Base-by-base conservation (phyloP, 169 alveolate species). In the Plasmodium inui region DNA sequence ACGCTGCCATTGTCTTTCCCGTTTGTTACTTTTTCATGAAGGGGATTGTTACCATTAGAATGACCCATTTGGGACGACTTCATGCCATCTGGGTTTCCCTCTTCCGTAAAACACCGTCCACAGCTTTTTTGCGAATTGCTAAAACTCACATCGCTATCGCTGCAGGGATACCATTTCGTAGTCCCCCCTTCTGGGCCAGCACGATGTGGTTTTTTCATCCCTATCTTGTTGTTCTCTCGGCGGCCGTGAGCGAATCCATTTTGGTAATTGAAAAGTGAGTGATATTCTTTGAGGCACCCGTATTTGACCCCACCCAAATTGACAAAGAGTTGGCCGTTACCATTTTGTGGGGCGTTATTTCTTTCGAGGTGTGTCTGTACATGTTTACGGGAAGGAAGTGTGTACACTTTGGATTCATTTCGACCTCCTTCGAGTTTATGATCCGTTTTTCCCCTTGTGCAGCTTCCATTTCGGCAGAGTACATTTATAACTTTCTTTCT, bases 301-400 rank as follows among this genome's bases (percentile, higher is more conserved):
- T 67, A 67, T 67, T 67, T 67, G 76, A 67, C 76, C 37, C 37
- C 22, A 67, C 76, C 37, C 37, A 67, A 67, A 67, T 67, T 67
- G 37, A 28, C 76, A 67, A 67, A 6, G 76, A 10, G 76, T 67
- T 67, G 76, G 37, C 6, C 41, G n/a, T 67, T 67, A 4, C n/a
- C 37, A 67, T 67, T 67, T 22, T 67, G 34, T 26, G 39, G 3
- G 4, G 5, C 76, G 17, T 67, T 67, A 67, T 67, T 67, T 67
- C 76, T 28, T 67, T 19, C 37, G 30, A 6, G 41, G 30, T 28
- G 4, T 67, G 76, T 26, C 37, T 67, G 34, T 22, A 28, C 39
- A 14, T 28, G 17, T 67, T 19, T 7, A 67, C n/a, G 76, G 37
- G 76, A 67, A 67, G 0, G 37, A 19, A 6, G 37, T 22, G 14